phyloP scores from a whole-genome alignment of 2,329 filamentous ascomycete genomes.

The Microcyclosporella mali region DNA sequence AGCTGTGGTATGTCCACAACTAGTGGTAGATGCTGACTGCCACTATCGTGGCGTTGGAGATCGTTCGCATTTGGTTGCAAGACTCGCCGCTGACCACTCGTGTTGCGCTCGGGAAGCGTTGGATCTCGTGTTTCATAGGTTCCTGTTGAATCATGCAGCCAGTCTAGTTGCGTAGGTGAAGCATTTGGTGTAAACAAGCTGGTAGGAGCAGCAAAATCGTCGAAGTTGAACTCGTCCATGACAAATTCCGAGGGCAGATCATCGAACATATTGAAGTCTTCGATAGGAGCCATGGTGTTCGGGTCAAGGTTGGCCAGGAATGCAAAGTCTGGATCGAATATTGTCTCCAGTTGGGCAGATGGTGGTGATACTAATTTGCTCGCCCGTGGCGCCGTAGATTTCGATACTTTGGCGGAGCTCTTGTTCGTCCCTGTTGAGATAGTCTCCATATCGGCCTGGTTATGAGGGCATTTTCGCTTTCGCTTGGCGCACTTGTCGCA shows the following conservation, averaged over 20 bases:
- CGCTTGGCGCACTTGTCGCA: conserved; percentile 33
- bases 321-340: neutral
- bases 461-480: conserved; percentile 33
- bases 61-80: too few species aligned
- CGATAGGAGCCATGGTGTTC: conserved; percentile 19
- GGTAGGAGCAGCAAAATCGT: conserved; percentile 9
- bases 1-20: too few species aligned
- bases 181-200: conserved; percentile 12
- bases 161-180: conserved; percentile 5
- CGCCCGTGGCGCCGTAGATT: conserved; percentile 2
- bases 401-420: conserved; percentile 3
- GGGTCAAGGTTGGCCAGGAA: conserved; percentile 4
- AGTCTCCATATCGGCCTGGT: conserved; percentile 29
- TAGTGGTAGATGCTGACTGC: too few species aligned
- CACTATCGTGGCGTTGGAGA: too few species aligned
- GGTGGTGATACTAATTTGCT: conserved; percentile 3
- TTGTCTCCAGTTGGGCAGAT: conserved; percentile 1
- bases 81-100: too few species aligned
- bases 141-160: neutral
- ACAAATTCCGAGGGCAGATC: conserved; percentile 17
- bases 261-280: conserved; percentile 25
- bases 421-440: conserved; percentile 8
- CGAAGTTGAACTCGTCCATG: conserved; percentile 17
- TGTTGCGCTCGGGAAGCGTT: neutral
- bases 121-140: neutral